These are phyloP conservation scores for Globisporangium lucens DNA, from an alignment of 352 stramenopile genomes.

Conservation along the genomic window DNA sequence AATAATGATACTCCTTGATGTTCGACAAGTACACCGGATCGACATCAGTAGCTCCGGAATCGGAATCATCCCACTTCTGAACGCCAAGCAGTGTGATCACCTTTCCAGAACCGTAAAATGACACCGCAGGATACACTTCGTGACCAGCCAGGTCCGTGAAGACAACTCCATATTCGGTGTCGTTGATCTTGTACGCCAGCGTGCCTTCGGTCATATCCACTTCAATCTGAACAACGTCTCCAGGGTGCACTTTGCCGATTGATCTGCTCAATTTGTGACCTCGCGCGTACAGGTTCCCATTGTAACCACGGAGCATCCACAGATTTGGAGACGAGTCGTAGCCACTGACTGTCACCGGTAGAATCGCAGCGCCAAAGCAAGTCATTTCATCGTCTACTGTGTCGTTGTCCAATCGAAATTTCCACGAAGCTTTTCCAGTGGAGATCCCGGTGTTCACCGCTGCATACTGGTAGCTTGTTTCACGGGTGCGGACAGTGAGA, in stretches of 20 bases:
- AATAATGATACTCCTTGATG: slow-evolving; percentile 75
- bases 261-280: slow-evolving; percentile 83
- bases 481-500: slow-evolving; percentile 67
- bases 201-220: slow-evolving; percentile 88
- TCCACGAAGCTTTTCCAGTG: slow-evolving; percentile 81
- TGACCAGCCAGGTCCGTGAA: slow-evolving; percentile 81
- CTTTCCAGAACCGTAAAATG: slow-evolving; percentile 88
- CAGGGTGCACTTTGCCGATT: slow-evolving; percentile 88
- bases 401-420: slow-evolving; percentile 86
- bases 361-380: slow-evolving; percentile 87
- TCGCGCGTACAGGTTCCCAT: slow-evolving; percentile 88
- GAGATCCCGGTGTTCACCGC: slow-evolving; percentile 78
- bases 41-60: slow-evolving; percentile 21
- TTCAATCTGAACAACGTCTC: slow-evolving; percentile 85
- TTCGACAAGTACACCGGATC: slow-evolving; percentile 76
- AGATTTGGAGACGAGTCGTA: slow-evolving; percentile 90
- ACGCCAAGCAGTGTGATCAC: slow-evolving; percentile 78
- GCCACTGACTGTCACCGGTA: slow-evolving; percentile 83
- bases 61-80: slow-evolving; percentile 74
- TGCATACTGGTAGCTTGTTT: slow-evolving; percentile 88
- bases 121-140: slow-evolving; percentile 85
- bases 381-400: slow-evolving; percentile 91
- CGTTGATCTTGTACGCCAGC: slow-evolving; percentile 88
- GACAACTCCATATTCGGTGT: slow-evolving; percentile 82
- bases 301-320: slow-evolving; percentile 92